These are phyloP conservation scores for Chaetomium olivaceum DNA, from an alignment of 2,329 filamentous ascomycete species.

Conservation along the genomic window DNA sequence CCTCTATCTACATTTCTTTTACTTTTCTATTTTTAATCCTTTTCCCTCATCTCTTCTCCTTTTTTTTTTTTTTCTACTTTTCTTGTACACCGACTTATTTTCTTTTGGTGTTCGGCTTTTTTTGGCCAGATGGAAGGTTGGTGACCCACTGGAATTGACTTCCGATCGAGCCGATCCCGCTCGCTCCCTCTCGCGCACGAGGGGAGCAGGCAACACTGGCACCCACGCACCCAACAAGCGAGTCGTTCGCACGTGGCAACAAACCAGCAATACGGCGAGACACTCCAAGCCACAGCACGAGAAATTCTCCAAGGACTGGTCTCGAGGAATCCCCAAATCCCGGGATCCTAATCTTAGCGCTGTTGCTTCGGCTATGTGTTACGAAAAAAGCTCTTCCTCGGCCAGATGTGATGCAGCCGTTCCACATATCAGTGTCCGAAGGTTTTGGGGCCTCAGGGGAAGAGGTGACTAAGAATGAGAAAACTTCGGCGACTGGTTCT, in stretches of 20 bases:
- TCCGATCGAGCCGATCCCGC: not conserved
- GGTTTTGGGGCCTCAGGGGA: conserved; percentile 7
- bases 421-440: conserved; percentile 7
- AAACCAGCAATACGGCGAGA: not conserved
- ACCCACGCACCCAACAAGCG: not conserved
- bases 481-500: not conserved
- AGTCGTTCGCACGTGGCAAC: conserved; percentile 4
- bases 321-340: not conserved
- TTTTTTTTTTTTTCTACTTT: too few relatives aligned
- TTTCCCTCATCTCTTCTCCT: too few relatives aligned
- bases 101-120: too few relatives aligned
- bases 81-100: too few relatives aligned
- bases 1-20: too few relatives aligned
- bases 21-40: too few relatives aligned
- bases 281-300: not conserved
- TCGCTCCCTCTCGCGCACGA: not conserved
- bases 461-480: not conserved
- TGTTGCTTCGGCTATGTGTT: conserved; percentile 1
- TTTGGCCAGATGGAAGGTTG: too few relatives aligned
- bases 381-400: not conserved
- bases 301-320: not conserved
- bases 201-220: not conserved
- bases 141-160: not conserved
- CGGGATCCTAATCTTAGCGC: not conserved
- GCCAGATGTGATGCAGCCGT: not conserved